Evolutionary conservation across 1,284 basidiomycete species (phyloP).

Genomic region (Cutaneotrichosporon mucoides): DNA sequence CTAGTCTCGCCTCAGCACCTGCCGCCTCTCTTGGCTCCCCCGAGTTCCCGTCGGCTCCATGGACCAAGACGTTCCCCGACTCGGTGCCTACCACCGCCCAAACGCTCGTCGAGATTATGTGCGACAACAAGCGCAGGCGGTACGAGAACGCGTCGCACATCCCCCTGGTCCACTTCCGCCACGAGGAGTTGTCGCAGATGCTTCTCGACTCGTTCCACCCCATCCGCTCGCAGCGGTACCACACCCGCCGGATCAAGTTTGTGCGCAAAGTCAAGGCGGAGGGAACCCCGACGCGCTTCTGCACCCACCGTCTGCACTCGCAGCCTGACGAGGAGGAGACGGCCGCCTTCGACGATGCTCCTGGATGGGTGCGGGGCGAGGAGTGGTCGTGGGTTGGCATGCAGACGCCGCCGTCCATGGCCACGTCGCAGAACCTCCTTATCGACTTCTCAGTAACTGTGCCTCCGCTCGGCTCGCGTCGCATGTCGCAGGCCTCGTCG

Average conservation of each 20-base stretch:
- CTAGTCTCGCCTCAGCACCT: slow-evolving; percentile 13
- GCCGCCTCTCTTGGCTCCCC: slow-evolving; percentile 1
- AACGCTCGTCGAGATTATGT: slow-evolving; percentile 27
- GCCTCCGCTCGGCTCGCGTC: slow-evolving; percentile 9
- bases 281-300: slow-evolving; percentile 47
- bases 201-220: slow-evolving; percentile 52
- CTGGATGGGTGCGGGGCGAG: slow-evolving; percentile 41
- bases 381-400: slow-evolving; percentile 45
- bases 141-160: slow-evolving; percentile 28
- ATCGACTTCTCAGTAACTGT: slow-evolving; percentile 21
- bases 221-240: slow-evolving; percentile 47
- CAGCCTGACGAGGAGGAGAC: slow-evolving; percentile 44
- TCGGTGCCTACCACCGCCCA: not conserved
- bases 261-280: slow-evolving; percentile 50
- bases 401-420: slow-evolving; percentile 22
- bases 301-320: slow-evolving; percentile 34
- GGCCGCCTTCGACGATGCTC: slow-evolving; percentile 44
- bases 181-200: slow-evolving; percentile 52
- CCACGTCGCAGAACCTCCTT: slow-evolving; percentile 10
- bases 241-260: slow-evolving; percentile 49
- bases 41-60: slow-evolving; percentile 22
- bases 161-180: slow-evolving; percentile 43
- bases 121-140: slow-evolving; percentile 36
- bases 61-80: slow-evolving; percentile 15
- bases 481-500: not conserved